phyloP scores from a whole-genome alignment of 176 grass and related monocot species.

The Alloteropsis semialata region DNA sequence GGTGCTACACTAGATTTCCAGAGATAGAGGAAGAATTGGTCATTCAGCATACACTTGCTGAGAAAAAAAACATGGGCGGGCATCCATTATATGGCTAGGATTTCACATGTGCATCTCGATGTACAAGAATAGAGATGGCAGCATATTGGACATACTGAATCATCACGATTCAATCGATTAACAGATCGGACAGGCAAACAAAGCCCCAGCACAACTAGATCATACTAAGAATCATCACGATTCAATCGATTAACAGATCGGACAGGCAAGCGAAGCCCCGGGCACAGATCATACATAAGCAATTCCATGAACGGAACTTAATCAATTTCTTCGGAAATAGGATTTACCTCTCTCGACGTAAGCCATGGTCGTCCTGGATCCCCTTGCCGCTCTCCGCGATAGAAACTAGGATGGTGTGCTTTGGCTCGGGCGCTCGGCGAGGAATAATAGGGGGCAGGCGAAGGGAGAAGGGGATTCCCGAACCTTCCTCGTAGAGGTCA shows the following conservation, averaged over 20 bases:
- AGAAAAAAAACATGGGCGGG: background rate
- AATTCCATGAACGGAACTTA: background rate
- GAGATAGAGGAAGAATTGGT: background rate
- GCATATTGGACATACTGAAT: background rate
- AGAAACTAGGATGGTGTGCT: background rate
- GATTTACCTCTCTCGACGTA: conserved; percentile 62
- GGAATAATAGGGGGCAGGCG: background rate
- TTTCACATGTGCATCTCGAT: background rate
- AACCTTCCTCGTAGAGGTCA: conserved; percentile 23
- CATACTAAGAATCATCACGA: background rate
- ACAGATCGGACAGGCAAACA: background rate
- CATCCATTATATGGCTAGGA: background rate
- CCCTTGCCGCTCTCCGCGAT: conserved; percentile 8
- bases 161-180: background rate
- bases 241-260: background rate
- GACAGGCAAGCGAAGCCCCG: background rate
- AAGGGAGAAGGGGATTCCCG: conserved; percentile 36
- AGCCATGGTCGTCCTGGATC: conserved; percentile 37
- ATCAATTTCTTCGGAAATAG: background rate
- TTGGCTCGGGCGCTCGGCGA: background rate
- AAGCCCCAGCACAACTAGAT: no score
- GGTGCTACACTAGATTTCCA: background rate
- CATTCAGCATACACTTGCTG: background rate
- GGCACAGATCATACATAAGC: background rate
- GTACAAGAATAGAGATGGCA: background rate